phyloP scores from a whole-genome alignment of 2,329 filamentous ascomycete species.

The Neoscytalidium dimidiatum region DNA sequence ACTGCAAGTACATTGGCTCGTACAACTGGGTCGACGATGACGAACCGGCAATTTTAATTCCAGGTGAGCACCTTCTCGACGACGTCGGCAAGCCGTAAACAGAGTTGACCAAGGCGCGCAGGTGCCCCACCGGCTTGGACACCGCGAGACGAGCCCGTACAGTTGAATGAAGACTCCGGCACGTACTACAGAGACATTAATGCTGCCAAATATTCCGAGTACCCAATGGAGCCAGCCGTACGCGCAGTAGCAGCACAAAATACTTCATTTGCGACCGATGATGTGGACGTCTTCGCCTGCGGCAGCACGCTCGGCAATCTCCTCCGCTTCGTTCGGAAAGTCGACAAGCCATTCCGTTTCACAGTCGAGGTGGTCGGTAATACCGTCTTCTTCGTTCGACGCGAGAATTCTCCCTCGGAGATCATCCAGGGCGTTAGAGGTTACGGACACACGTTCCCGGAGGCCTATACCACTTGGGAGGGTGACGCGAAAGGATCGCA shows the following conservation, averaged over 20 bases:
- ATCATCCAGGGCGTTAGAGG: slow-evolving; percentile 58
- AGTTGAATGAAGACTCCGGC: slow-evolving; percentile 49
- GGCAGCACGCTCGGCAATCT: slow-evolving; percentile 64
- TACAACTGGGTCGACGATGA: slow-evolving; percentile 53
- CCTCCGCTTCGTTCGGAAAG: slow-evolving; percentile 54
- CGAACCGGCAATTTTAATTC: slow-evolving; percentile 46
- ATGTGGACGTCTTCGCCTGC: slow-evolving; percentile 61
- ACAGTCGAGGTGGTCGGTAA: slow-evolving; percentile 57
- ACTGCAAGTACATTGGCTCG: slow-evolving; percentile 49
- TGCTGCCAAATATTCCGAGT: slow-evolving; percentile 50
- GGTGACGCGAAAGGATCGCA: slow-evolving; percentile 53
- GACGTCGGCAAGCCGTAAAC: background rate
- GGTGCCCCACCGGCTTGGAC: slow-evolving; percentile 56
- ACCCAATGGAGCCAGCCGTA: slow-evolving; percentile 56
- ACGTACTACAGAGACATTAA: slow-evolving; percentile 58
- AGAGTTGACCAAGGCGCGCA: slow-evolving; percentile 27
- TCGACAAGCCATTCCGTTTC: slow-evolving; percentile 58
- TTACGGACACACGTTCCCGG: slow-evolving; percentile 67
- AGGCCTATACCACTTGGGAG: slow-evolving; percentile 67
- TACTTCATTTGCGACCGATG: slow-evolving; percentile 34
- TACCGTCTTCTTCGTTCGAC: slow-evolving; percentile 64
- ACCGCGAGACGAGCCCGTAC: slow-evolving; percentile 36
- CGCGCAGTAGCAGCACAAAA: slow-evolving; percentile 44
- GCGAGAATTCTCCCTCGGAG: slow-evolving; percentile 62
- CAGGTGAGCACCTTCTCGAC: slow-evolving; percentile 38